A percentile compares a stretch with the other conserved stretches of the same genome.
Evolutionary conservation across 352 stramenopile species (phyloP).

Genomic region (Phytopythium chamaehyphon): DNA sequence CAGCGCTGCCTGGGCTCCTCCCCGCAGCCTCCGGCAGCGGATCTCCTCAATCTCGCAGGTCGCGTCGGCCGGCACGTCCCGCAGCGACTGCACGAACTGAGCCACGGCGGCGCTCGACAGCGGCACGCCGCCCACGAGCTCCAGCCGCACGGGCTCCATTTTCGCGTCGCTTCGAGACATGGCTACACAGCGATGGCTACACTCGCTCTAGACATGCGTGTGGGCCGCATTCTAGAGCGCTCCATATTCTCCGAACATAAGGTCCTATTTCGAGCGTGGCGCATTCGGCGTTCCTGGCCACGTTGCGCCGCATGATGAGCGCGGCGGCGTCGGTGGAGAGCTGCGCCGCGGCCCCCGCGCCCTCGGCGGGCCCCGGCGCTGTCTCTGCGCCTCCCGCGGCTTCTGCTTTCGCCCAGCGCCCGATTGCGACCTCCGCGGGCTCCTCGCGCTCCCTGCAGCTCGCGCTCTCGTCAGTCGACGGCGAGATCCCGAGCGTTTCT

Average conservation of each 20-base stretch:
- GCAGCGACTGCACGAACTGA: conserved; percentile 46
- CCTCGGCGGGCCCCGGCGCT: no score
- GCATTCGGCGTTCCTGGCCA: no score
- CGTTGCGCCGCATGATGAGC: no score
- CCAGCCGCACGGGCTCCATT: conserved; percentile 47
- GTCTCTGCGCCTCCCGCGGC: no score
- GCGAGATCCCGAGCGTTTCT: no score
- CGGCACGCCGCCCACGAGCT: conserved; percentile 32
- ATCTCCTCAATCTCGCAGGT: conserved; percentile 51
- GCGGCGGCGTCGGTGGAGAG: no score
- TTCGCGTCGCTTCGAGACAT: conserved; percentile 1
- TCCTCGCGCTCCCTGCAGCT: background rate
- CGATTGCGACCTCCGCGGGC: no score
- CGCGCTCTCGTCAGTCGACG: background rate
- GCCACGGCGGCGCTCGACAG: conserved; percentile 29
- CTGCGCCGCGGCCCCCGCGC: no score
- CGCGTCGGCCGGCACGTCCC: conserved; percentile 32
- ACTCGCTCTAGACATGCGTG: background rate
- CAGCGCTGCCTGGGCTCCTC: background rate
- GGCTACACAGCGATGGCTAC: background rate
- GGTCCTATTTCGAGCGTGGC: no score
- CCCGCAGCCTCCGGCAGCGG: conserved; percentile 9
- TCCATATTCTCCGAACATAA: background rate
- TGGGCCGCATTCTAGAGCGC: background rate
- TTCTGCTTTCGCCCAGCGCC: no score